Base-by-base conservation (phyloP, 2,329 filamentous ascomycete genomes). In the Hawksworthiomyces lignivorus region DNA sequence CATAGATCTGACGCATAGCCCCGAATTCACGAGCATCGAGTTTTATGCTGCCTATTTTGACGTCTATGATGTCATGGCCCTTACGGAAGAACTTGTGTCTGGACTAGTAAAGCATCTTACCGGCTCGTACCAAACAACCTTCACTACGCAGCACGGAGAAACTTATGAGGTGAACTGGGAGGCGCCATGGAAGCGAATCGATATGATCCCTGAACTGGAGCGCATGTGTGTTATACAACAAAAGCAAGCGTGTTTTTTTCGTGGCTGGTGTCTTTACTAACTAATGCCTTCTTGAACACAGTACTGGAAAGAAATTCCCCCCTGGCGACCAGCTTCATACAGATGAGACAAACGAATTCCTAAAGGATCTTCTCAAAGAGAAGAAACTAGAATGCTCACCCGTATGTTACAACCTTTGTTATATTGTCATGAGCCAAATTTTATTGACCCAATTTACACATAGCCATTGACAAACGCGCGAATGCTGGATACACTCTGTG, bases 41-140 rank as follows among this genome's bases (percentile, higher is more conserved):
- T 97, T 97, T 68, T 98, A 98, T 67, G 82, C 85, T 77, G 90
- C 92, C 4, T 97, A 88, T 52, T 84, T 84, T 43, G 88, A 95
- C 63, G 79, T 95, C 53, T 85, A 94, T 63, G 92, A 97, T 59
- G 71, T 96, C 46, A 87, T 94, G 83, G 70, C 84, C 46, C 75
- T 87, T 57, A 97, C 92, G 2, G 92, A 98, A 64, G 89, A 96
- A 59, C 82, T 98, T 22, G 84, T 98, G 35, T 89, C 87, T 24
- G 78, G 82, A 30, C 75, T 97, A 6, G 90, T 96, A 59, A 89
- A 94, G 76, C 74, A 87, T 50, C 68, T 97, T 42, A 92, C 86
- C 14, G 92, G 90, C 47, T 75, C 82, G 39, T 90, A 92, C 65
- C 75, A 80, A 63, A 96, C 90, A 41, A 82, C 75, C 47, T 97